Conservation (phyloP, 148 eudicot genomes). For the Dysphania ambrosioides region DNA sequence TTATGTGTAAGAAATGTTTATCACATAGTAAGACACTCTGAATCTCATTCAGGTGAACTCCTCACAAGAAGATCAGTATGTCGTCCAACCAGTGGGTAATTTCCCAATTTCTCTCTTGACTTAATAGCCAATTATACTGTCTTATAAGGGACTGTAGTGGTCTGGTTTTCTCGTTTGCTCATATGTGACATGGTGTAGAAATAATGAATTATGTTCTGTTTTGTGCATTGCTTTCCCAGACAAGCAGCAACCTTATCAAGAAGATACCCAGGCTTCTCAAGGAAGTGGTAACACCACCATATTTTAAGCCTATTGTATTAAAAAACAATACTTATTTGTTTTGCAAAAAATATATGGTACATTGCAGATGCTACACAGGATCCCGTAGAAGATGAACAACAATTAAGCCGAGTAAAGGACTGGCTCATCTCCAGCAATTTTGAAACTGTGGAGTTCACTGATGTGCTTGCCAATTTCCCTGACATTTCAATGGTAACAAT, state of each 20-base stretch:
- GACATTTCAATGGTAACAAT: constrained; percentile 70
- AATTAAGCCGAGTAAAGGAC: constrained; percentile 65
- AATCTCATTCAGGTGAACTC: constrained; percentile 46
- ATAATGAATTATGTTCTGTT: not conserved
- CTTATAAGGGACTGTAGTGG: not conserved
- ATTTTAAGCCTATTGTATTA: not conserved
- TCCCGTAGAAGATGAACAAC: constrained; percentile 80
- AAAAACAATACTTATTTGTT: not conserved
- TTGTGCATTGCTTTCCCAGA: constrained; percentile 31
- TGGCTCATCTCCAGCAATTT: constrained; percentile 68
- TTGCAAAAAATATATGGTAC: not conserved
- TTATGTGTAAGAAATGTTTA: not conserved
- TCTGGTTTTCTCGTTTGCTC: not conserved
- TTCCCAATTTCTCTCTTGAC: constrained; percentile 7
- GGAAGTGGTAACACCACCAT: constrained; percentile 32
- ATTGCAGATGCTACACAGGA: constrained; percentile 82
- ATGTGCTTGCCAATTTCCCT: constrained; percentile 73
- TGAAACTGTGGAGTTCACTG: constrained; percentile 56
- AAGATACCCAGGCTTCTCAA: constrained; percentile 39
- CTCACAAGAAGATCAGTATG: constrained; percentile 55
- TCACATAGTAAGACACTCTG: not conserved
- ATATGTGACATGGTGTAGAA: not conserved
- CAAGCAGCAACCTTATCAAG: constrained; percentile 37
- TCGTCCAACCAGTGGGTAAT: constrained; percentile 68
- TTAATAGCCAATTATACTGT: not conserved